Conservation (phyloP, 2,329 filamentous ascomycete species). For the Trichoderma cornu-damae region DNA sequence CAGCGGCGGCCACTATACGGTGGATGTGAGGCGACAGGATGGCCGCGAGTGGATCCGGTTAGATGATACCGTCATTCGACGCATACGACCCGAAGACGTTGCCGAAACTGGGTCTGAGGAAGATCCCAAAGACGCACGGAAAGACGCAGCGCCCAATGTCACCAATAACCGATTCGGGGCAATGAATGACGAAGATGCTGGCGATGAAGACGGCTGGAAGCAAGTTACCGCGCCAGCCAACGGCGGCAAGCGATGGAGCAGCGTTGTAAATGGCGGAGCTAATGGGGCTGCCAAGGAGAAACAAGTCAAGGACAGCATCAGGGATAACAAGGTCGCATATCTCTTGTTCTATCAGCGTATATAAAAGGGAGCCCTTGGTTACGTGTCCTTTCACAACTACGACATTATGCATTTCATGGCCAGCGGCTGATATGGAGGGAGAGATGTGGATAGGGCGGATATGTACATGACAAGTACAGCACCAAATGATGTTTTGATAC, state of each 20-base stretch:
- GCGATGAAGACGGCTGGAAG: slow-evolving; percentile 73
- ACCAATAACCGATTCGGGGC: slow-evolving; percentile 70
- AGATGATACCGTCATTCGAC: slow-evolving; percentile 85
- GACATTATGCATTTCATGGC: background rate
- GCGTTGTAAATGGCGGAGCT: slow-evolving; percentile 58
- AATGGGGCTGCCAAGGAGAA: slow-evolving; percentile 54
- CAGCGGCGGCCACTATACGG: slow-evolving; percentile 93
- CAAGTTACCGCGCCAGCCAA: slow-evolving; percentile 62
- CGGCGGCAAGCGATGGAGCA: slow-evolving; percentile 66
- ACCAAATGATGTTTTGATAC: background rate
- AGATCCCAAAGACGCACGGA: slow-evolving; percentile 62
- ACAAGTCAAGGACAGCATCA: slow-evolving; percentile 59
- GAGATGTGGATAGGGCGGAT: background rate
- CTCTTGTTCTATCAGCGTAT: slow-evolving; percentile 90
- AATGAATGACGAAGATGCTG: slow-evolving; percentile 61
- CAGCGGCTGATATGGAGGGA: background rate
- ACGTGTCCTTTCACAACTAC: background rate
- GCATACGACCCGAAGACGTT: slow-evolving; percentile 81
- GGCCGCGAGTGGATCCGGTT: slow-evolving; percentile 94
- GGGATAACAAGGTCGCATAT: slow-evolving; percentile 96
- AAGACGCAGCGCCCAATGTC: slow-evolving; percentile 43
- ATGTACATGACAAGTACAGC: background rate
- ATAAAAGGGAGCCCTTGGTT: slow-evolving; percentile 24
- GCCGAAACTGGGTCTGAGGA: slow-evolving; percentile 77
- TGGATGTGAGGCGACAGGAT: slow-evolving; percentile 92